Evolutionary conservation across 176 grass and related monocot genomes (phyloP).

Genomic region (Pontederia crassipes): DNA sequence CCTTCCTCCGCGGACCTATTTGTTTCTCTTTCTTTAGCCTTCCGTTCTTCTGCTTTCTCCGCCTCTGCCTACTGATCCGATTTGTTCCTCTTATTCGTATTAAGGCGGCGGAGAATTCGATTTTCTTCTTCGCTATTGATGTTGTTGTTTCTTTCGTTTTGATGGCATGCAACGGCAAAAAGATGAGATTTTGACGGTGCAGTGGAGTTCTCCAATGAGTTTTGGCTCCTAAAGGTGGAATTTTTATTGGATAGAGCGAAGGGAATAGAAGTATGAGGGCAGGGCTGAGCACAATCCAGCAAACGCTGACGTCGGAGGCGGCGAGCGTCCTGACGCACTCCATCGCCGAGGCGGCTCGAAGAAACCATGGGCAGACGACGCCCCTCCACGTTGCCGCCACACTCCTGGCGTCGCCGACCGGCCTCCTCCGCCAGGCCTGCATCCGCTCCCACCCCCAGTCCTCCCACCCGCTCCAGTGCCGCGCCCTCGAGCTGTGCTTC

Average conservation of each 20-base stretch:
- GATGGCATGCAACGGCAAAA: background rate
- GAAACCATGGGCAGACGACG: constrained; percentile 24
- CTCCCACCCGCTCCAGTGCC: constrained; percentile 24
- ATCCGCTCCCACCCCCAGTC: constrained; percentile 19
- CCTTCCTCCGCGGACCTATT: too few species aligned
- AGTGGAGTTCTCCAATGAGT: background rate
- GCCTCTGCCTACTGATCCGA: background rate
- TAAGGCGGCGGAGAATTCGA: too few species aligned
- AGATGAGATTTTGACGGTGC: constrained; percentile 5
- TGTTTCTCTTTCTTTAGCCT: background rate
- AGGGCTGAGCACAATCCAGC: constrained; percentile 30
- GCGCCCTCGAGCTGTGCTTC: constrained; percentile 27
- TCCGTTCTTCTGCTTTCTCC: background rate
- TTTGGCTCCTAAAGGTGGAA: background rate
- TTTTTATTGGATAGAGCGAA: background rate
- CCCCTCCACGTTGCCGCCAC: constrained; percentile 24
- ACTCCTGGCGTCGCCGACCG: constrained; percentile 16
- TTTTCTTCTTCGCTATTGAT: too few species aligned
- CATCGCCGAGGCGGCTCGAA: constrained; percentile 18
- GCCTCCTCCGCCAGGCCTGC: constrained; percentile 24
- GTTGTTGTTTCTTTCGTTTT: background rate
- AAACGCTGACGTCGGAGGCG: constrained; percentile 28
- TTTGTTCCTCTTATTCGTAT: background rate
- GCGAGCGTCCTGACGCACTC: constrained; percentile 14
- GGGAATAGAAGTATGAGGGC: constrained; percentile 15